Percentiles rank a stretch among this genome's conserved stretches.
phyloP scores from a whole-genome alignment of 805 yeast genomes.

The Candida silvicultrix region DNA sequence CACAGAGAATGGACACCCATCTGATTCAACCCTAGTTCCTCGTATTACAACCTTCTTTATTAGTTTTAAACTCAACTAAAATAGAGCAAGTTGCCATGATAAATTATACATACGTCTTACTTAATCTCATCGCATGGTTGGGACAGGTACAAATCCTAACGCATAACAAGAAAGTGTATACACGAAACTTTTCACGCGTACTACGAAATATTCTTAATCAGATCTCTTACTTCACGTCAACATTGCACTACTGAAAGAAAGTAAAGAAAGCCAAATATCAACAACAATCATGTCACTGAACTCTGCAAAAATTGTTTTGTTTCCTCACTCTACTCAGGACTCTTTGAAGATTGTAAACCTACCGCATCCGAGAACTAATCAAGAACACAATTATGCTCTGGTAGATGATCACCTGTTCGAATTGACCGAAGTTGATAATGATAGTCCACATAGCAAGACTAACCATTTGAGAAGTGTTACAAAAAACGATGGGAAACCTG shows the following conservation, averaged over 20 bases:
- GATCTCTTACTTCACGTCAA: no score
- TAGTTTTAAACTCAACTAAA: background rate
- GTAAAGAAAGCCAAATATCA: no score
- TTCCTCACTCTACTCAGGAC: slow-evolving; percentile 4
- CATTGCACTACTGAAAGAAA: no score
- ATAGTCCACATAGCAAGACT: slow-evolving; percentile 28
- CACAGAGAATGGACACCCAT: slow-evolving; percentile 98
- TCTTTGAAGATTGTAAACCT: slow-evolving; percentile 8
- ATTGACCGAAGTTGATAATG: slow-evolving; percentile 30
- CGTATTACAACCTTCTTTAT: no score
- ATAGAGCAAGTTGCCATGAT: background rate
- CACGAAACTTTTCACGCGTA: no score
- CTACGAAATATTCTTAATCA: no score
- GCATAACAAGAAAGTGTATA: background rate
- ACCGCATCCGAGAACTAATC: slow-evolving; percentile 13
- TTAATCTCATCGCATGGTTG: background rate
- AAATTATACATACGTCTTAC: background rate
- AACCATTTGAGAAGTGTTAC: slow-evolving; percentile 22
- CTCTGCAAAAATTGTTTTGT: slow-evolving; percentile 8
- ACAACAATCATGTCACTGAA: background rate
- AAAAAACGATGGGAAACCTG: slow-evolving; percentile 24
- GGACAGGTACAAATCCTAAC: background rate
- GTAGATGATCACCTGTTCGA: slow-evolving; percentile 28
- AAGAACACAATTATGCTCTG: slow-evolving; percentile 8
- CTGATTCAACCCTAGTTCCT: no score